Conservation (phyloP, 176 grass and related monocot species). For the Metroxylon sagu region DNA sequence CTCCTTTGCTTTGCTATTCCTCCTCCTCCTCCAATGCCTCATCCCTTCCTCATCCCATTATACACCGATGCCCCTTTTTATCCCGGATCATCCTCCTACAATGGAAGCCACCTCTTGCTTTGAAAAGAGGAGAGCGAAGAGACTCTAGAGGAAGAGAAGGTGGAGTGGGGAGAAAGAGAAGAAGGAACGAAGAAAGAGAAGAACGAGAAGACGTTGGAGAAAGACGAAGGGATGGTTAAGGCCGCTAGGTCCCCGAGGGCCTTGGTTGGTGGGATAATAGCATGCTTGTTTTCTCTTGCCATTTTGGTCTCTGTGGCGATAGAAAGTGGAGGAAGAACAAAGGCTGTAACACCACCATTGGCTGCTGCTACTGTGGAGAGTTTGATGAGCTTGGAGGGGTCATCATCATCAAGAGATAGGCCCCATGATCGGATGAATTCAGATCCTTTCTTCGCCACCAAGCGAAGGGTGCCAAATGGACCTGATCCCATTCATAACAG, state of each 20-base stretch:
- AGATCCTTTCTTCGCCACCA: conserved; percentile 1
- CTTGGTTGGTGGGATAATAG: background rate
- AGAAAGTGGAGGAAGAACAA: background rate
- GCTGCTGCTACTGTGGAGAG: background rate
- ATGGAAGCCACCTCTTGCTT: background rate
- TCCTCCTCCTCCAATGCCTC: background rate
- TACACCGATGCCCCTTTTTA: background rate
- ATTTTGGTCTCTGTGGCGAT: conserved; percentile 3
- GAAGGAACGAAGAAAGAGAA: background rate
- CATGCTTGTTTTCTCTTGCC: conserved; percentile 8
- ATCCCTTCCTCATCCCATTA: too few relatives aligned
- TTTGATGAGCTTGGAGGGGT: background rate
- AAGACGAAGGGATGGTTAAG: background rate
- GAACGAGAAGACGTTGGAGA: background rate
- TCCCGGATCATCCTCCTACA: background rate
- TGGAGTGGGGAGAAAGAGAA: background rate
- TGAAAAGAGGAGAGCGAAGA: background rate
- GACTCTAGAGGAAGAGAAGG: background rate
- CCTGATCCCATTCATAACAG: conserved; percentile 28
- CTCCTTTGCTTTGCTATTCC: too few relatives aligned
- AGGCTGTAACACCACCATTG: background rate
- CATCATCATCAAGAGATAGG: background rate
- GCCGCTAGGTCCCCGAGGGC: background rate
- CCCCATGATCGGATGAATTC: background rate
- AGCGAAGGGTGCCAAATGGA: conserved; percentile 16